Evolutionary conservation across 2,329 filamentous ascomycete species (phyloP).

Genomic region (Aspergillus terreus): DNA sequence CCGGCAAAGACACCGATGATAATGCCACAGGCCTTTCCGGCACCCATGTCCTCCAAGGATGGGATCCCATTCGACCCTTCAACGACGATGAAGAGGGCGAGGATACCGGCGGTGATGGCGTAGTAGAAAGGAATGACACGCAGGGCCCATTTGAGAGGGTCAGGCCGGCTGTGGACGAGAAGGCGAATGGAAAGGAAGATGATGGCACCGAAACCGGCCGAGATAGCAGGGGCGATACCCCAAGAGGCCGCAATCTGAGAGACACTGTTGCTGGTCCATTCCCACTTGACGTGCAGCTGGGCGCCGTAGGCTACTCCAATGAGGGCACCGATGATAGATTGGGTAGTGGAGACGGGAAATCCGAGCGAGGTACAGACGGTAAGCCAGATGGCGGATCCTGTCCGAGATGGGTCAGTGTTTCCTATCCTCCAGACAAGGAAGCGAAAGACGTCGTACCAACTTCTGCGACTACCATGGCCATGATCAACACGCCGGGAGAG

Average conservation of each 20-base stretch:
- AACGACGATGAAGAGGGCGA: not conserved
- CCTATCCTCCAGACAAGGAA: not conserved
- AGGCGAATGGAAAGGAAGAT: constrained; percentile 48
- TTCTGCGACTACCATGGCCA: constrained; percentile 26
- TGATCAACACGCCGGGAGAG: constrained; percentile 26
- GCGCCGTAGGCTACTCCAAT: not conserved
- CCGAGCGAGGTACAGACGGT: constrained; percentile 26
- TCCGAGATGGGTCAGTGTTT: not conserved
- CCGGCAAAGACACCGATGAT: not conserved
- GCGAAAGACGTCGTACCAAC: not conserved
- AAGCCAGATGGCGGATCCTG: constrained; percentile 28
- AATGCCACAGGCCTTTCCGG: not conserved
- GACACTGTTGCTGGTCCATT: constrained; percentile 38
- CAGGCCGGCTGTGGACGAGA: constrained; percentile 43
- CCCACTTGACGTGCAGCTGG: not conserved
- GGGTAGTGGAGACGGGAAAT: constrained; percentile 34
- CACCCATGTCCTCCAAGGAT: not conserved
- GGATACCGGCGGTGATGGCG: constrained; percentile 38
- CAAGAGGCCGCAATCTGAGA: constrained; percentile 44
- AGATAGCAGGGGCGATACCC: constrained; percentile 46
- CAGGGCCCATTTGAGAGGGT: constrained; percentile 46
- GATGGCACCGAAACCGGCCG: constrained; percentile 44
- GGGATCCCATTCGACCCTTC: not conserved
- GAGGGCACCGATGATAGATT: constrained; percentile 34
- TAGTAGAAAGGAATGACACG: constrained; percentile 47